Percentiles rank a stretch among this genome's conserved stretches.
Evolutionary conservation across 2,329 filamentous ascomycete species (phyloP).

Genomic region (Sporothrix dimorphospora): DNA sequence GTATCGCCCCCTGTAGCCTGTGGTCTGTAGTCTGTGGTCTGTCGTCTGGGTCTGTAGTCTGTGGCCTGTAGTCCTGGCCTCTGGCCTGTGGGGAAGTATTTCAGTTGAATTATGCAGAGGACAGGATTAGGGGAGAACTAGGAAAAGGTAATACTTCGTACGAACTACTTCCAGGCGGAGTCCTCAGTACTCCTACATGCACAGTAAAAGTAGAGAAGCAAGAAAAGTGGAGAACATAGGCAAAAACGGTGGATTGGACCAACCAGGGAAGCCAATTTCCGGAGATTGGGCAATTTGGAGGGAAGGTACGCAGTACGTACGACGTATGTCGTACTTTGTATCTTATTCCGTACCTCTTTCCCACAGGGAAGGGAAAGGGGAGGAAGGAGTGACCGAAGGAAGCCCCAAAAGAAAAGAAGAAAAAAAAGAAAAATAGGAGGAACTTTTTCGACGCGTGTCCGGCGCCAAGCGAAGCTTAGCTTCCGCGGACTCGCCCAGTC

Average conservation of each 20-base stretch:
- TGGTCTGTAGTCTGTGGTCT: not conserved
- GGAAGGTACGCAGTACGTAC: not conserved
- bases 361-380: not conserved
- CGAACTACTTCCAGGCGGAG: too few species aligned
- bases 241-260: slow-evolving; percentile 10
- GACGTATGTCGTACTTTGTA: too few species aligned
- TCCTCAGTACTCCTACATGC: not conserved
- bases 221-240: not conserved
- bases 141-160: not conserved
- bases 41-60: not conserved
- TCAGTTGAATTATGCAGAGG: not conserved
- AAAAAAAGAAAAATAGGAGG: not conserved
- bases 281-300: slow-evolving; percentile 15
- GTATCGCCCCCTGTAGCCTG: too few species aligned
- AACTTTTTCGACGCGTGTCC: not conserved
- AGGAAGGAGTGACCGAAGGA: not conserved
- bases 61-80: too few species aligned
- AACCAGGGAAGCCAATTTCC: slow-evolving; percentile 13
- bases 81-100: not conserved
- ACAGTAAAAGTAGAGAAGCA: not conserved
- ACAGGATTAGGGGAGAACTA: not conserved
- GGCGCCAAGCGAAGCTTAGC: slow-evolving; percentile 23
- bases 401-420: not conserved
- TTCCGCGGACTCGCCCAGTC: slow-evolving; percentile 6
- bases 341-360: too few species aligned